These are phyloP conservation scores for Lentithecium fluviatile DNA, from an alignment of 495 filamentous ascomycete genomes.

Conservation along the genomic window DNA sequence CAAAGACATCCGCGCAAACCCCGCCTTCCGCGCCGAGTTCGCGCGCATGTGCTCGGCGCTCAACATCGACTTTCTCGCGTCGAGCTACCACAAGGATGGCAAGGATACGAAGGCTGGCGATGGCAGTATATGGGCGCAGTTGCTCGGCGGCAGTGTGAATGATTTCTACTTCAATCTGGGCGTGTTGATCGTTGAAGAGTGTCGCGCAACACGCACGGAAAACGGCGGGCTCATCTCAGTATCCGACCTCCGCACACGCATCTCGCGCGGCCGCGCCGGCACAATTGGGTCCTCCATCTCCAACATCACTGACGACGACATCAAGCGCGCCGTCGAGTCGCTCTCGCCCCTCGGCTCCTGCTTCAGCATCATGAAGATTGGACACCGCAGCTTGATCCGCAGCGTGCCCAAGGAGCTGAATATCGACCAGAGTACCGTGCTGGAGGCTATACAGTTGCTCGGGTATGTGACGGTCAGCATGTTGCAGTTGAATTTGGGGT, in stretches of 20 bases:
- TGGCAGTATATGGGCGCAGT: conserved; percentile 83
- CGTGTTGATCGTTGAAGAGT: conserved; percentile 90
- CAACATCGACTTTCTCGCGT: conserved; percentile 86
- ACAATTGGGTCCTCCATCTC: conserved; percentile 67
- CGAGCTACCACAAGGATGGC: conserved; percentile 55
- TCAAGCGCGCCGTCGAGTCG: conserved; percentile 83
- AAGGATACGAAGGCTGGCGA: conserved; percentile 45
- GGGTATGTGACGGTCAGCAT: conserved; percentile 90
- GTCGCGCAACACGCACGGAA: conserved; percentile 78
- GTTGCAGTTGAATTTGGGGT: conserved; percentile 84
- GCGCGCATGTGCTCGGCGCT: conserved; percentile 97
- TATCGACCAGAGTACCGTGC: conserved; percentile 85
- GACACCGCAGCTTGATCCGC: conserved; percentile 80
- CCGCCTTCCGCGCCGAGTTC: conserved; percentile 92
- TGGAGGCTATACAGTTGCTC: conserved; percentile 82
- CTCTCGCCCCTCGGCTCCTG: conserved; percentile 84
- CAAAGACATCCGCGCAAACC: conserved; percentile 92
- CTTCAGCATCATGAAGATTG: conserved; percentile 78
- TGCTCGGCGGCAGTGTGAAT: conserved; percentile 85
- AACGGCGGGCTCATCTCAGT: conserved; percentile 92
- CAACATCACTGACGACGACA: conserved; percentile 83
- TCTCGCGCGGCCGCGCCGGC: conserved; percentile 59
- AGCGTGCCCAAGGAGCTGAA: conserved; percentile 96
- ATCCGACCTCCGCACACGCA: conserved; percentile 69
- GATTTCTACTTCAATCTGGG: conserved; percentile 98